A percentile compares a stretch with the other conserved stretches of the same genome.
These are phyloP conservation scores for Kitagawia praeruptora DNA, from an alignment of 129 eudicot genomes.

Conservation along the genomic window DNA sequence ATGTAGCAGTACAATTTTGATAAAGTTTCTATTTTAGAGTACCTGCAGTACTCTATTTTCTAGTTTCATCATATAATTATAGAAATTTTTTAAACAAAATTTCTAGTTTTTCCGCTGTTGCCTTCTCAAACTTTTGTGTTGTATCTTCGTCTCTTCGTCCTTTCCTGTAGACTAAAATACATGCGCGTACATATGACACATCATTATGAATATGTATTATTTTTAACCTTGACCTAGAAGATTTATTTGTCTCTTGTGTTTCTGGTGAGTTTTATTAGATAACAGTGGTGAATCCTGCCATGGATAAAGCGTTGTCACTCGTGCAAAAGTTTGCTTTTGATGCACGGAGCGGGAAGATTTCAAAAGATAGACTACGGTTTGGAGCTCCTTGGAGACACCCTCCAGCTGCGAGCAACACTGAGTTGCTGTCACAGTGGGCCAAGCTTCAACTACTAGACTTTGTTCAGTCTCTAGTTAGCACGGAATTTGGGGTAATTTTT, in stretches of 20 bases:
- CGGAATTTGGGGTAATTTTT: slow-evolving; percentile 78
- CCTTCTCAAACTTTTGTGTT: background rate
- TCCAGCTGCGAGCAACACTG: slow-evolving; percentile 42
- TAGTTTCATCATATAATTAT: background rate
- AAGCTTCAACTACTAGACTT: slow-evolving; percentile 86
- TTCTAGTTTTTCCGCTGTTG: background rate
- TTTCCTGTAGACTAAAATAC: background rate
- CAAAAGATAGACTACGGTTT: slow-evolving; percentile 70
- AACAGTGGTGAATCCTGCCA: slow-evolving; percentile 90
- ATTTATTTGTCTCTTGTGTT: background rate
- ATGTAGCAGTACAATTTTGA: background rate
- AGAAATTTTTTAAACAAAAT: background rate
- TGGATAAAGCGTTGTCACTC: slow-evolving; percentile 69
- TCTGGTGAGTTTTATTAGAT: slow-evolving; percentile 34
- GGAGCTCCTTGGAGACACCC: slow-evolving; percentile 99
- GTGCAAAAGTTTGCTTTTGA: slow-evolving; percentile 72
- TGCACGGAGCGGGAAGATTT: slow-evolving; percentile 63
- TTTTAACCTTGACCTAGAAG: background rate
- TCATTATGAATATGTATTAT: background rate
- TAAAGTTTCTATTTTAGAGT: background rate
- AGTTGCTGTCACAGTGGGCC: slow-evolving; percentile 54
- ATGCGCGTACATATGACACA: background rate
- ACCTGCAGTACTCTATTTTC: too few species aligned
- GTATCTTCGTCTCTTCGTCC: background rate
- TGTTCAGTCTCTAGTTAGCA: slow-evolving; percentile 54